Evolutionary conservation across 2,329 filamentous ascomycete species (phyloP), one percentile per base, ranked within the genome.

Genomic region (Diaporthe capsici): DNA sequence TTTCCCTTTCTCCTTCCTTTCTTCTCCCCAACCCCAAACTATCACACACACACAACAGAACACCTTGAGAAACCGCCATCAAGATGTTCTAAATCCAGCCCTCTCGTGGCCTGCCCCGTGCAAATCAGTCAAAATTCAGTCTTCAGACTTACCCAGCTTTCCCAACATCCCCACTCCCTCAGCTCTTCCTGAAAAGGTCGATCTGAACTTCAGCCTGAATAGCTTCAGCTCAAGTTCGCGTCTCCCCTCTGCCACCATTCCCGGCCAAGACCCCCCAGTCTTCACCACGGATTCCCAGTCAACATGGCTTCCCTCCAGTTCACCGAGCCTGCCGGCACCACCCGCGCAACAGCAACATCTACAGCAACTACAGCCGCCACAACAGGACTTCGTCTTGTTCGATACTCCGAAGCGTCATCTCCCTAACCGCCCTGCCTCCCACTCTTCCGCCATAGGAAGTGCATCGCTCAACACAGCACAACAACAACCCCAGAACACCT

Each of bases 341-440:
- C 84, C 90, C 87, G 88, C 88, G 87, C 90, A 87, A 80, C 86
- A 90, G 84, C 87, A 85, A 84, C 87, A 84, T 82, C 86, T 77
- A 71, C 79, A 80, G 77, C 79, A 80, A 84, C 86, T 86, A 84
- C 88, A 86, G 84, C 86, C 88, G 80, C 88, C 85, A 75, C 90
- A 90, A 82, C 89, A 93, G 88, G 94, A 95, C 92, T 95, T 95
- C 84, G 92, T 94, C 86, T 91, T 95, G 89, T 94, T 92, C 92
- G 89, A 90, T 84, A 86, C 87, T 77, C 88, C 86, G 82, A 83
- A 86, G 81, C 81, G 76, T 79, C 85, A 80, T 83, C 85, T 80
- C 86, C 85, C 80, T 87, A 88, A 82, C 74, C 84, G 83, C 71
- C 78, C 84, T 79, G 82, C 81, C 78, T 84, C 84, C 77, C 85